Conservation (phyloP, 83 land plant genomes). For the Picea abies region DNA sequence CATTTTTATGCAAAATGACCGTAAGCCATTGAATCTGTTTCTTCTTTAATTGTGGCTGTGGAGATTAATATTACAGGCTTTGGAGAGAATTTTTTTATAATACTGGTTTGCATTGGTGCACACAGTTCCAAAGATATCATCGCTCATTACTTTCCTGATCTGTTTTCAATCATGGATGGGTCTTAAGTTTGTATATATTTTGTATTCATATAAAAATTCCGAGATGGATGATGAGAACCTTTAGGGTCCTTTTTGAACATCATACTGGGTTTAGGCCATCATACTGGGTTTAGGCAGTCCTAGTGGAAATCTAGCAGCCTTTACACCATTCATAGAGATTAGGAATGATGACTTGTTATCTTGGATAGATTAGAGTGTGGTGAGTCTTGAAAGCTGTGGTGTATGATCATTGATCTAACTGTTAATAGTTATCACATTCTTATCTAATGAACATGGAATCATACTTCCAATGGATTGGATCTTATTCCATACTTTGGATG, state of each 20-base stretch:
- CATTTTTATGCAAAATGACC: background rate
- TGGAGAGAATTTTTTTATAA: background rate
- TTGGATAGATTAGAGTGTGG: background rate
- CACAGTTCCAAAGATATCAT: background rate
- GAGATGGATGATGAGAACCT: background rate
- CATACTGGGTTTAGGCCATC: background rate
- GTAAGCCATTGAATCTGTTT: background rate
- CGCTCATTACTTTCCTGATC: background rate
- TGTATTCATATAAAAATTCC: background rate
- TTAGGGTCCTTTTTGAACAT: constrained; percentile 6
- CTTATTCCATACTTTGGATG: background rate
- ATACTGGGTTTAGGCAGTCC: background rate
- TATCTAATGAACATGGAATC: background rate
- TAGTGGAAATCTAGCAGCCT: background rate
- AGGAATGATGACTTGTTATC: background rate
- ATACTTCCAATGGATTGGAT: constrained; percentile 3
- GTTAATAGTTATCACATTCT: background rate
- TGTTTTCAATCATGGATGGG: background rate
- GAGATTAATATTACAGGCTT: constrained; percentile 2
- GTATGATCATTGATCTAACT: background rate
- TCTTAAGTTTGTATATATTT: background rate
- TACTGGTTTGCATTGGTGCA: background rate
- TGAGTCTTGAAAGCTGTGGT: background rate
- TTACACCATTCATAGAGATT: background rate
- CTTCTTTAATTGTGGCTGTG: background rate